phyloP scores from a whole-genome alignment of 441 rosid genomes.

The Sinapis alba region DNA sequence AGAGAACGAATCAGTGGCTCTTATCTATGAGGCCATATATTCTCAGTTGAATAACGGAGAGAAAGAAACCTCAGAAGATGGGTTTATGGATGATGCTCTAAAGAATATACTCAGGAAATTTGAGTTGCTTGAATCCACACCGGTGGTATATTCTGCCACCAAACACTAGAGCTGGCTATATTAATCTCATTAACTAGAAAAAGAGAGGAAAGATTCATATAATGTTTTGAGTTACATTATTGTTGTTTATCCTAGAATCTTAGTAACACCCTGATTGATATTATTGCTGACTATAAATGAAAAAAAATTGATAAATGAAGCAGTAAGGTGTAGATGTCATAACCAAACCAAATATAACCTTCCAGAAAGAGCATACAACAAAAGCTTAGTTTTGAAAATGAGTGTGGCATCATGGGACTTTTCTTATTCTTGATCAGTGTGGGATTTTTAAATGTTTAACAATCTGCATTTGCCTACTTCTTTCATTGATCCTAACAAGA shows the following conservation, averaged over 20 bases:
- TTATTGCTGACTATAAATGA: not conserved
- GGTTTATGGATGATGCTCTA: constrained; percentile 28
- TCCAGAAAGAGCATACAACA: not conserved
- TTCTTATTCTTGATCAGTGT: not conserved
- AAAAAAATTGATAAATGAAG: not conserved
- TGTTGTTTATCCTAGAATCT: constrained; percentile 11
- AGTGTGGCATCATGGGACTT: not conserved
- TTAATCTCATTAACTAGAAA: not conserved
- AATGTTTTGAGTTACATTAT: not conserved
- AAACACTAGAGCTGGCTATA: not conserved
- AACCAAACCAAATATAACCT: not conserved
- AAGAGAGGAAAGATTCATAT: not conserved
- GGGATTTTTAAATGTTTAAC: not conserved
- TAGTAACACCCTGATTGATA: not conserved
- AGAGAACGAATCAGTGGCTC: constrained; percentile 54
- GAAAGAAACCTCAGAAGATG: constrained; percentile 36
- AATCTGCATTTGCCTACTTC: not conserved
- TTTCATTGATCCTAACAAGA: not conserved
- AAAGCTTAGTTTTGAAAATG: not conserved
- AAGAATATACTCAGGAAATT: constrained; percentile 60
- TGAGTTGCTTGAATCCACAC: constrained; percentile 57
- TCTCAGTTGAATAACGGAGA: constrained; percentile 41
- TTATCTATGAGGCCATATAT: constrained; percentile 60
- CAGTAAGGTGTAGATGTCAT: not conserved
- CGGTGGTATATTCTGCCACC: constrained; percentile 44